Evolutionary conservation across 2,329 filamentous ascomycete species (phyloP).

Genomic region (Cytospora piceae): DNA sequence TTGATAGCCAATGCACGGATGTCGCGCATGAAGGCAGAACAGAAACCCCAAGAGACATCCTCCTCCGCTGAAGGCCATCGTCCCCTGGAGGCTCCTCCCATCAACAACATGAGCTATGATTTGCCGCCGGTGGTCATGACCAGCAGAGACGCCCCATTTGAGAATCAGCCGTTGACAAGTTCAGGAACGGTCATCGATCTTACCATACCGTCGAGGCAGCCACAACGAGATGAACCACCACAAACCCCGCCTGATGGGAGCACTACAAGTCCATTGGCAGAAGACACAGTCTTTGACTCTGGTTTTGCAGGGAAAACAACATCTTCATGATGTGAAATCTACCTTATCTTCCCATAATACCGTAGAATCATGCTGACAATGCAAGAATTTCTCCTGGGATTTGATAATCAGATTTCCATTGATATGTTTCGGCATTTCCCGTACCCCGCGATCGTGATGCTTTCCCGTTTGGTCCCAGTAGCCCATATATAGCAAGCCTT

Average conservation of each 20-base stretch:
- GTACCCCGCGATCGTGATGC: background rate
- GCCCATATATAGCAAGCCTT: background rate
- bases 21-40: constrained; percentile 40
- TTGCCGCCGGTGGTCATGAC: background rate
- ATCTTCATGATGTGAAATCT: background rate
- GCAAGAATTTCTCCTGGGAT: background rate
- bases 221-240: background rate
- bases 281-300: constrained; percentile 10
- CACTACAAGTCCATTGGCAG: background rate
- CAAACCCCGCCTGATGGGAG: background rate
- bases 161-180: constrained; percentile 4
- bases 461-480: background rate
- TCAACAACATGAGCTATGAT: background rate
- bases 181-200: constrained; percentile 2
- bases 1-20: constrained; percentile 76
- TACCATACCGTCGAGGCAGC: constrained; percentile 7
- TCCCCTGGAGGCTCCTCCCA: background rate
- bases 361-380: background rate
- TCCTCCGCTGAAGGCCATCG: background rate
- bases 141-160: background rate
- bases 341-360: background rate
- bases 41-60: constrained; percentile 3
- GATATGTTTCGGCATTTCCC: background rate
- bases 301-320: background rate
- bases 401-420: background rate